Conservation (phyloP, 176 grass and related monocot genomes). For the Cocos nucifera region DNA sequence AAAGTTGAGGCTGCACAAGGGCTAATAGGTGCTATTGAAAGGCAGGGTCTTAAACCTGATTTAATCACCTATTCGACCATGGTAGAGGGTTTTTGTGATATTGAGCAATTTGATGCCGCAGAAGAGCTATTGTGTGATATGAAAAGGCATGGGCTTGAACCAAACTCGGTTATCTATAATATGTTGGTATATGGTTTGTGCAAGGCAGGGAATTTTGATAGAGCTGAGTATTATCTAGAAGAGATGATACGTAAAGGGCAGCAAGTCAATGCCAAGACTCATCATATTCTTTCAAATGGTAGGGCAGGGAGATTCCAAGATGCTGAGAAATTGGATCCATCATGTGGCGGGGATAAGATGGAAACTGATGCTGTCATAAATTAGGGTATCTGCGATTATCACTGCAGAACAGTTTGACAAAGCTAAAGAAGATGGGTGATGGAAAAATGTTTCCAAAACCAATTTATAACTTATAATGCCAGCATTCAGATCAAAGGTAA, state of each 20-base stretch:
- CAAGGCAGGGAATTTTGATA: neutral
- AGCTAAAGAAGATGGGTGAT: slow-evolving; percentile 12
- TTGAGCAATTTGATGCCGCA: neutral
- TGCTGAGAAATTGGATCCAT: neutral
- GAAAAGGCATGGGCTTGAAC: slow-evolving; percentile 10
- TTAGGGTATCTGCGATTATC: slow-evolving; percentile 1
- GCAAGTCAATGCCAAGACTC: slow-evolving; percentile 4
- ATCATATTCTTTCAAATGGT: neutral
- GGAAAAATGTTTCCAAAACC: neutral
- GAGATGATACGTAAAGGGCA: slow-evolving; percentile 2
- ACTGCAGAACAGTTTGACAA: slow-evolving; percentile 12
- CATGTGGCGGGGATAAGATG: neutral
- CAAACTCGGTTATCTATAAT: slow-evolving; percentile 11
- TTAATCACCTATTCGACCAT: neutral
- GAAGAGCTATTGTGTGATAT: neutral
- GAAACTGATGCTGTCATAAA: slow-evolving; percentile 2
- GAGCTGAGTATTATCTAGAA: slow-evolving; percentile 5
- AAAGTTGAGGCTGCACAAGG: slow-evolving; percentile 1
- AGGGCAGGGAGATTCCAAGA: neutral
- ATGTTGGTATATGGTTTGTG: neutral
- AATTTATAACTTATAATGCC: neutral
- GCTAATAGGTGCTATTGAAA: neutral
- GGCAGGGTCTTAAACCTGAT: neutral
- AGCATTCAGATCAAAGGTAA: slow-evolving; percentile 12
- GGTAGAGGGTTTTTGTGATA: slow-evolving; percentile 4